Evolutionary conservation across 257 asterid species (phyloP), one percentile per base, ranked within the genome.

Genomic region (Forsythia suspensa): DNA sequence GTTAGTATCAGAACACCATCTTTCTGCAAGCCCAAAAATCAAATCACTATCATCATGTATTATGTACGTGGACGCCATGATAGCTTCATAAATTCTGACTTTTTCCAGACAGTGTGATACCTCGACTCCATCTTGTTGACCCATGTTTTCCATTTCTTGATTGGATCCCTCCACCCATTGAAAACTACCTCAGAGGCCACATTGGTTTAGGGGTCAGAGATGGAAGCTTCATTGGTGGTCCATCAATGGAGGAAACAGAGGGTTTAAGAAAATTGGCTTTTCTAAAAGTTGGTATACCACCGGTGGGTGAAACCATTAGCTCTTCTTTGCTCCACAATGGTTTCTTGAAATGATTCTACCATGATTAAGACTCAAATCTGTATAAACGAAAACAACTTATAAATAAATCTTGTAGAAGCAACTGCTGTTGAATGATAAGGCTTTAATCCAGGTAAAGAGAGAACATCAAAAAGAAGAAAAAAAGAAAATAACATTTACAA

Each of bases 251-350:
- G 15, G 73, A 12, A 38, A 73, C 18, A 18, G 70, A 24, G 36
- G 85, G 85, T 63, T 77, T 77, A 5, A 81, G 79, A 67, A 81
- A 81, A 81, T 73, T 76, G 42, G 85, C 85, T 4, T 43, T 63
- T 65, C 81, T 72, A 6, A 52, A 48, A 21, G 63, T 77, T n/a
- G 82, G 79, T 61, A 44, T 20, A 11, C 77, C 79, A 29, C 73
- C 82, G 12, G 72, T 10, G 8, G 40, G 74, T 73, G 82, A 66
- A 67, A 72, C 79, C 82, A 81, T 66, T 2, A 72, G 8, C 79
- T 72, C 85, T 9, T 72, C 79, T 77, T 65, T 81, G 79, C 13
- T 81, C 85, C 81, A 81, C 48, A 13, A 77, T 77, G 55, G 15
- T 48, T 34, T 38, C 34, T 72, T 72, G 79, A 52, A 21, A 68